Conservation (phyloP, 2,329 filamentous ascomycete genomes). For the Fusarium denticulatum region DNA sequence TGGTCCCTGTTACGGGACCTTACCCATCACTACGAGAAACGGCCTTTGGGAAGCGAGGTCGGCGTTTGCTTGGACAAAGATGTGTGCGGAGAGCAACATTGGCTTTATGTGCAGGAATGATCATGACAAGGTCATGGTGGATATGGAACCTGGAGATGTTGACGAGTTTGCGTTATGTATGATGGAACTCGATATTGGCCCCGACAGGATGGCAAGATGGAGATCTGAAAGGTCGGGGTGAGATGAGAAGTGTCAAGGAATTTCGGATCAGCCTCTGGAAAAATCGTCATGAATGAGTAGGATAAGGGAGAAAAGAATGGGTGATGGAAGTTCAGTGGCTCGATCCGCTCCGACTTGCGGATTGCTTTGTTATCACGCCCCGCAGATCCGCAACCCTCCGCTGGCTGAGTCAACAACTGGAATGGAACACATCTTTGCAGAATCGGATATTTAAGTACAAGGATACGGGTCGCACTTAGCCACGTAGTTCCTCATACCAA, state of each 20-base stretch:
- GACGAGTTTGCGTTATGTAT: constrained; percentile 14
- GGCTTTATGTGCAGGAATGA: constrained; percentile 31
- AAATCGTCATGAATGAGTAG: accelerated
- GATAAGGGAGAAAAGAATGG: accelerated
- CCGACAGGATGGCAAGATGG: constrained; percentile 19
- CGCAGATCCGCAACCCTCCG: not conserved
- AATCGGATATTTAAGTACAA: not conserved
- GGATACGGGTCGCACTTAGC: accelerated
- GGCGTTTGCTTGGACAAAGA: constrained; percentile 33
- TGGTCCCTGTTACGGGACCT: constrained; percentile 21
- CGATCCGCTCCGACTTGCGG: not conserved
- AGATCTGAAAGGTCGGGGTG: not conserved
- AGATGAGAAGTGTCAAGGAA: accelerated
- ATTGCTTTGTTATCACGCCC: not conserved
- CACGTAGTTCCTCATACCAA: not conserved
- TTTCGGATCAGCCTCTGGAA: accelerated
- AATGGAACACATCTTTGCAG: accelerated
- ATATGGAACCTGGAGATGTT: constrained; percentile 1
- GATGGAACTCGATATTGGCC: constrained; percentile 27
- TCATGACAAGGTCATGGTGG: not conserved
- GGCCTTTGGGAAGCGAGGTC: constrained; percentile 44
- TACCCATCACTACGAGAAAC: constrained; percentile 37
- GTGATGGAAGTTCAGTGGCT: not conserved
- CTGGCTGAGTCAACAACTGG: not conserved
- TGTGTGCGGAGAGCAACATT: constrained; percentile 26